Evolutionary conservation across 257 asterid genomes (phyloP).

Genomic region (Paraleonurus japonicus): DNA sequence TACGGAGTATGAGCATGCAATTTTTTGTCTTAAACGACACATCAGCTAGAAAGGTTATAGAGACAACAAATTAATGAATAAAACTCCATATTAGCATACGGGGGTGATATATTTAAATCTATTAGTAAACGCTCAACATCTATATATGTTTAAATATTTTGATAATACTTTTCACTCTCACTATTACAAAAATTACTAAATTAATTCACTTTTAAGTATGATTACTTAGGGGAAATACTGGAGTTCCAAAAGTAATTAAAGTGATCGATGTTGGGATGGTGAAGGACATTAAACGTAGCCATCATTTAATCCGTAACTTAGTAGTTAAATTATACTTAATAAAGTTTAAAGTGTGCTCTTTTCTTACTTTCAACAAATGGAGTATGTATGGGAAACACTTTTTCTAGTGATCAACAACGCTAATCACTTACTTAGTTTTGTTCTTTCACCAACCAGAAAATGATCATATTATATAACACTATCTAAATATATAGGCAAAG

Average conservation of each 20-base stretch:
- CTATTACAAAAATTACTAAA: too few relatives aligned
- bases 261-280: conserved; percentile 55
- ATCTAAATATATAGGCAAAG: too few relatives aligned
- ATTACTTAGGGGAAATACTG: conserved; percentile 37
- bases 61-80: too few relatives aligned
- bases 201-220: conserved; percentile 14
- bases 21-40: too few relatives aligned
- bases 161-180: too few relatives aligned
- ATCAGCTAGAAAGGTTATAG: too few relatives aligned
- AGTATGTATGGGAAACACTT: not conserved
- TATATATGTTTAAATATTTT: too few relatives aligned
- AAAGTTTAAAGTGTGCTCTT: conserved; percentile 1
- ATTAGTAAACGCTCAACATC: too few relatives aligned
- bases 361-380: conserved; percentile 6
- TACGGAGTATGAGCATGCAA: too few relatives aligned
- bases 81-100: too few relatives aligned
- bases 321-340: not conserved
- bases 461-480: too few relatives aligned
- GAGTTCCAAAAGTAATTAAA: conserved; percentile 31
- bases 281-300: conserved; percentile 43
- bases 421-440: not conserved
- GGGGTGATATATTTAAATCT: too few relatives aligned
- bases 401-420: not conserved
- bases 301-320: conserved; percentile 28
- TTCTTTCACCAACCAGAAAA: not conserved